A percentile compares a stretch with the other conserved stretches of the same genome.
These are phyloP conservation scores for Dioszegia crocea DNA, from an alignment of 768 basidiomycete species.

Conservation along the genomic window DNA sequence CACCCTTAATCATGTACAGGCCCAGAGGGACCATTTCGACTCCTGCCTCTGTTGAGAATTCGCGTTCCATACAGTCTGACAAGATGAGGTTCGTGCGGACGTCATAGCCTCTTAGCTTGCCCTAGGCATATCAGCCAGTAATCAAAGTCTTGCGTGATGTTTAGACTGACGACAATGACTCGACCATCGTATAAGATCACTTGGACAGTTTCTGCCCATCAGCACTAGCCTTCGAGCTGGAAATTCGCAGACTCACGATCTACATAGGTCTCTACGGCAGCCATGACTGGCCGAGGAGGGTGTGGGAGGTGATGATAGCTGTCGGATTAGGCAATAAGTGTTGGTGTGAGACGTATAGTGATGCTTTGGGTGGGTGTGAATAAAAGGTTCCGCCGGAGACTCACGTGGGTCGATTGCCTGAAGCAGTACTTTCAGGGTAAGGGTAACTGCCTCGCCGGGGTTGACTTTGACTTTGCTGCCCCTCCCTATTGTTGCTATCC, in stretches of 20 bases:
- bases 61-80: slow-evolving; percentile 85
- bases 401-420: neutral
- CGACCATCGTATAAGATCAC: slow-evolving; percentile 95
- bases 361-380: neutral
- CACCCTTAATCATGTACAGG: slow-evolving; percentile 94
- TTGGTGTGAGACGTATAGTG: neutral
- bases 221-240: too few species aligned
- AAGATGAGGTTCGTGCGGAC: slow-evolving; percentile 94
- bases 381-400: neutral
- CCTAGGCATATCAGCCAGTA: slow-evolving; percentile 55
- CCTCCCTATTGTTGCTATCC: neutral
- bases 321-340: neutral
- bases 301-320: neutral
- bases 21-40: slow-evolving; percentile 93
- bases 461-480: slow-evolving; percentile 1
- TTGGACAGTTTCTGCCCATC: slow-evolving; percentile 84
- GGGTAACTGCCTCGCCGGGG: too few species aligned
- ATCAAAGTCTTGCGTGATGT: neutral
- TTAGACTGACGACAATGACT: slow-evolving; percentile 72
- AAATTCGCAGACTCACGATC: slow-evolving; percentile 42
- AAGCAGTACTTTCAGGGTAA: neutral
- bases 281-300: slow-evolving; percentile 18
- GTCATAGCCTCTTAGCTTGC: slow-evolving; percentile 85
- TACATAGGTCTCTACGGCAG: slow-evolving; percentile 37
- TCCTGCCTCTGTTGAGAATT: slow-evolving; percentile 83